A percentile compares a stretch with the other conserved stretches of the same genome.
Conservation (phyloP, 139 green algal genomes). For the Pycnococcus provasolii region DNA sequence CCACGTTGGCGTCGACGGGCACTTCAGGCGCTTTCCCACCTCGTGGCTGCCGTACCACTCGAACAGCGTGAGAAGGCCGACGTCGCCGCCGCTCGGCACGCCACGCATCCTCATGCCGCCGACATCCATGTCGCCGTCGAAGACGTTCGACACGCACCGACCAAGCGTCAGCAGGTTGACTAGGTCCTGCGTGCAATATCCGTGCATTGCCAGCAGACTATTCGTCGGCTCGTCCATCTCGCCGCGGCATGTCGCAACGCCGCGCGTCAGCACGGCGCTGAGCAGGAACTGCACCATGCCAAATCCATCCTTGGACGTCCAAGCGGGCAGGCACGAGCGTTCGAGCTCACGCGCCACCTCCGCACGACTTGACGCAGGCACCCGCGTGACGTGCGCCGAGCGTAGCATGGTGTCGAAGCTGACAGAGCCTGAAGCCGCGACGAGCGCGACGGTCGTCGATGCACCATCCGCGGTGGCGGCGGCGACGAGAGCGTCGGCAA, state of each 20-base stretch:
- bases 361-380: no score
- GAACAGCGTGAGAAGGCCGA: slow-evolving; percentile 55
- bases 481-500: no score
- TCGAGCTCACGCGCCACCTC: no score
- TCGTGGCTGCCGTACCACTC: slow-evolving; percentile 47
- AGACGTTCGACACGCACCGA: slow-evolving; percentile 43
- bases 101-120: not conserved
- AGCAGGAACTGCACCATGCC: slow-evolving; percentile 16
- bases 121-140: slow-evolving; percentile 40
- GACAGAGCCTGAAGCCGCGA: no score
- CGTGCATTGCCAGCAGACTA: slow-evolving; percentile 37
- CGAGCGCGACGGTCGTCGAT: no score
- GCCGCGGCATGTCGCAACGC: not conserved
- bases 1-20: slow-evolving; percentile 48
- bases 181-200: slow-evolving; percentile 55
- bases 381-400: no score
- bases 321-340: no score
- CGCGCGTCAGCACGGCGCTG: slow-evolving; percentile 7
- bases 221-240: slow-evolving; percentile 52
- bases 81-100: slow-evolving; percentile 7
- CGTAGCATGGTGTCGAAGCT: no score
- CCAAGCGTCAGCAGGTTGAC: slow-evolving; percentile 46
- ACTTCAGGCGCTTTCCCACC: slow-evolving; percentile 49
- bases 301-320: not conserved
- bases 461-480: no score